Evolutionary conservation across 1,284 basidiomycete species (phyloP).

Genomic region (Puccinia coronata): DNA sequence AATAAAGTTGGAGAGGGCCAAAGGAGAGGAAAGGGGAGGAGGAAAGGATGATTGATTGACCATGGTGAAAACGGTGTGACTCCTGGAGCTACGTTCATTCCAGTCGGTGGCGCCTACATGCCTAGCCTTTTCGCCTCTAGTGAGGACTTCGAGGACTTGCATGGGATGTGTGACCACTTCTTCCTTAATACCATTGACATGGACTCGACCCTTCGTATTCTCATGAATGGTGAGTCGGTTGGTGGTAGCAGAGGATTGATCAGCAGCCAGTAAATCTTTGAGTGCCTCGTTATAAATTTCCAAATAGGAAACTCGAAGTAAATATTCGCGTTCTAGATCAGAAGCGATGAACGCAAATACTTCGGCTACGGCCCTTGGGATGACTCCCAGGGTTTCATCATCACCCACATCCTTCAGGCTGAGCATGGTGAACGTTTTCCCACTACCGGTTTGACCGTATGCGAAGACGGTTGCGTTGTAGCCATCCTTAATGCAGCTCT

Average conservation of each 20-base stretch:
- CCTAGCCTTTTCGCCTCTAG: constrained; percentile 80
- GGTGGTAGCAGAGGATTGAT: neutral
- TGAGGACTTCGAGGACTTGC: constrained; percentile 78
- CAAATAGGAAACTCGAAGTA: constrained; percentile 65
- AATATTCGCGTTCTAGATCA: constrained; percentile 58
- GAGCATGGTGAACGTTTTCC: constrained; percentile 81
- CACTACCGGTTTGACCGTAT: constrained; percentile 82
- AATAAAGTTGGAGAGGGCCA: neutral
- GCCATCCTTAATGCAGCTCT: constrained; percentile 83
- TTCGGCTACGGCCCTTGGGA: constrained; percentile 77
- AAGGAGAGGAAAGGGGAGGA: neutral
- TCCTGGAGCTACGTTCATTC: constrained; percentile 89
- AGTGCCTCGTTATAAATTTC: constrained; percentile 67
- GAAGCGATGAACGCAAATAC: constrained; percentile 63
- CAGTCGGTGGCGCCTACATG: constrained; percentile 89
- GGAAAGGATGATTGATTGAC: constrained; percentile 61
- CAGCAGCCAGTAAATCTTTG: constrained; percentile 61
- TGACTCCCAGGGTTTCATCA: constrained; percentile 84
- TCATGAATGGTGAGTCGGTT: constrained; percentile 44
- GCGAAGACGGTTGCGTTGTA: constrained; percentile 94
- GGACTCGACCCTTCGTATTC: constrained; percentile 52
- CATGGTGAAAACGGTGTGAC: constrained; percentile 87
- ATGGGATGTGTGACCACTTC: constrained; percentile 88
- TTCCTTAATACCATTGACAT: constrained; percentile 74
- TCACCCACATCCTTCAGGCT: constrained; percentile 63